Conservation (phyloP, 176 grass and related monocot genomes). For the Miscanthus lutarioriparius region DNA sequence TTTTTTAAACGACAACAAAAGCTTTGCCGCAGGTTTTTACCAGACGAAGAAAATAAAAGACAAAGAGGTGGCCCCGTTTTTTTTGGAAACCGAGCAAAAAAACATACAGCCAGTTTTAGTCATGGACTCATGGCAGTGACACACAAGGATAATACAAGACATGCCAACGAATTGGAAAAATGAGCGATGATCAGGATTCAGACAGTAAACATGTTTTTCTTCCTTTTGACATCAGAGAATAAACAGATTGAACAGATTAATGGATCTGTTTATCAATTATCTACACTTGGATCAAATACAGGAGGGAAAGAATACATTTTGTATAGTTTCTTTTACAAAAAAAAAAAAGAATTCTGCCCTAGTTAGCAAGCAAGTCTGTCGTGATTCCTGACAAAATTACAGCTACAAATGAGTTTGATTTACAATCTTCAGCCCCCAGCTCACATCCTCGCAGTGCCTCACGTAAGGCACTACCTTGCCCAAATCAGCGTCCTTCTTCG, state of each 20-base stretch:
- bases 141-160: neutral
- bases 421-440: conserved; percentile 70
- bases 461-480: conserved; percentile 52
- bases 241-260: neutral
- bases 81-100: no score
- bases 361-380: conserved; percentile 10
- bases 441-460: conserved; percentile 80
- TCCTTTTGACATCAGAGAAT: neutral
- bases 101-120: no score
- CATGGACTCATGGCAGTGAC: neutral
- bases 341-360: neutral
- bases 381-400: neutral
- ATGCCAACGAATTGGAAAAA: neutral
- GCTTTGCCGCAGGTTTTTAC: no score
- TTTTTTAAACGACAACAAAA: no score
- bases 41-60: no score
- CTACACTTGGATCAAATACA: conserved; percentile 44
- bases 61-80: no score
- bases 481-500: conserved; percentile 44
- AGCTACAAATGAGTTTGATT: conserved; percentile 42
- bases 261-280: conserved; percentile 31
- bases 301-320: neutral
- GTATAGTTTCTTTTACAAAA: neutral
- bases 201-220: neutral
- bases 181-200: neutral